Conservation (phyloP, 1,284 basidiomycete genomes). For the Leccinum pallidistipes region DNA sequence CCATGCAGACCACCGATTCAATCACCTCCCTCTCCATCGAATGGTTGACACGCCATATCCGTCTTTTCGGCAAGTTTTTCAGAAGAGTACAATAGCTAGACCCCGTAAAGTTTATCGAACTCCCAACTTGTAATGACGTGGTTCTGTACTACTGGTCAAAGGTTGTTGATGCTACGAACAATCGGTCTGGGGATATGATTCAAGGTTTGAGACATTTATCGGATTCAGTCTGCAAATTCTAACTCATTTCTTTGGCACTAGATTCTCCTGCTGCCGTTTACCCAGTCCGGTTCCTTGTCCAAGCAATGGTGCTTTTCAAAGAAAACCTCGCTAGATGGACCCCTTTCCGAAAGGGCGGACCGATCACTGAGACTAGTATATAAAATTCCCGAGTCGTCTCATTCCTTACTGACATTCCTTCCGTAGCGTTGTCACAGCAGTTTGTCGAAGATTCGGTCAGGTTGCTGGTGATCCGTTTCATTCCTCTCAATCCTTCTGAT, state of each 20-base stretch:
- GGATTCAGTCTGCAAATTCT: not conserved
- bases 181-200: conserved; percentile 49
- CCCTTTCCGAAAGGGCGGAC: conserved; percentile 57
- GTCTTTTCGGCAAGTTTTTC: conserved; percentile 75
- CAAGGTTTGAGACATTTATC: conserved; percentile 44
- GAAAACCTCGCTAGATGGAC: conserved; percentile 78
- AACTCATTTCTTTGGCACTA: conserved; percentile 34
- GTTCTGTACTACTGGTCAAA: conserved; percentile 79
- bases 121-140: conserved; percentile 64
- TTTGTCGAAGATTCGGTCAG: conserved; percentile 81
- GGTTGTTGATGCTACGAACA: conserved; percentile 63
- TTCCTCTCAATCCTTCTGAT: conserved; percentile 78
- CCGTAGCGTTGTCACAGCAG: conserved; percentile 64
- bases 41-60: conserved; percentile 63
- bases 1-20: conserved; percentile 27
- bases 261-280: conserved; percentile 53
- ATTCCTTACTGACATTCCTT: conserved; percentile 18
- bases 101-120: conserved; percentile 54
- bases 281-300: conserved; percentile 79
- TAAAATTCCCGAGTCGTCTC: conserved; percentile 1
- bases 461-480: conserved; percentile 77
- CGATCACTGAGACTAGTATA: conserved; percentile 60
- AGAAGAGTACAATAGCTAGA: conserved; percentile 67
- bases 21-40: conserved; percentile 45
- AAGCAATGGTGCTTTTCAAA: conserved; percentile 87